Base-by-base conservation (phyloP, 805 yeast genomes). In the Hanseniaspora lindneri region DNA sequence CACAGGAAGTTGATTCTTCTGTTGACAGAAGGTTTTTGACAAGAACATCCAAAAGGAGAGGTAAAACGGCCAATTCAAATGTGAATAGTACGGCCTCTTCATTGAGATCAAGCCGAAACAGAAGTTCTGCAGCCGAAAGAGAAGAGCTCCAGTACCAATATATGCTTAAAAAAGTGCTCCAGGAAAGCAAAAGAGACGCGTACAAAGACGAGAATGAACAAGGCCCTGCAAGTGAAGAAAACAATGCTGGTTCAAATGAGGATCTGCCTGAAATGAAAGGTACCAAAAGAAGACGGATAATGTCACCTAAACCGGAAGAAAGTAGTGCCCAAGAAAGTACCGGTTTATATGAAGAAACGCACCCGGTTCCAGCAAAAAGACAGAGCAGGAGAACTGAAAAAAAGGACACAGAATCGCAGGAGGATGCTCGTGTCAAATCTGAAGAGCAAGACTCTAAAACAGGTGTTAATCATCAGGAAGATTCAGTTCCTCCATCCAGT, bases 101-200 rank as follows among this genome's bases (percentile, higher is more conserved):
- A 39, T 13, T 50, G 24, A 42, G 50, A 33, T 37, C 41, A 28
- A 35, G 40, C 24, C 28, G 49, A 39, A 44, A 44, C 21, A 44
- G 49, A 24, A 44, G 69, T 67, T 7, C 67, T 69, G 5, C 63
- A 59, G 23, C 58, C 60, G 44, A 67, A 2, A 61, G 71, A 52
- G 71, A 68, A 52, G 73, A 69, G 48, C 66, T 67, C n/a, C 67
- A 69, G 34, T 69, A 67, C 51, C 71, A 67, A 54, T 60, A 65
- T 24, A 60, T 68, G 63, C 54, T 69, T 13, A 66, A 69, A 49
- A 60, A 68, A 49, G 73, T 66, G 0, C 58, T 69, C 44, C 63
- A 63, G 39, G 72, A 67, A 51, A 66, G 71, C 46, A 62, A 63
- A 53, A 62, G 63, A 33, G 65, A 66, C 24, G 67, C 67, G 1